These are phyloP conservation scores for Galium porrigens DNA, from an alignment of 305 asterid species.

Conservation along the genomic window DNA sequence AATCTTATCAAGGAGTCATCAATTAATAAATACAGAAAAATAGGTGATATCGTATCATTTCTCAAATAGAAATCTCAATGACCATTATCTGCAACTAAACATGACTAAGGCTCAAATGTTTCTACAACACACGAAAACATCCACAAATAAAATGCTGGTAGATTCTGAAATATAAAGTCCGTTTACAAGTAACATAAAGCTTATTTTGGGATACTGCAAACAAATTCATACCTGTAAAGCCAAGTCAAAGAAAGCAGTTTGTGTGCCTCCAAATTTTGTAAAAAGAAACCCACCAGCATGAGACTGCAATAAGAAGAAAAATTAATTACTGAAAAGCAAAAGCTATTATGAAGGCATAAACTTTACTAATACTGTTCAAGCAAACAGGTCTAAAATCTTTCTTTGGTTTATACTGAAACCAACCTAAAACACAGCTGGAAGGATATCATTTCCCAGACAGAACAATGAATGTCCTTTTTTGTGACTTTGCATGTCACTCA, in stretches of 20 bases:
- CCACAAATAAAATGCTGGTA: background rate
- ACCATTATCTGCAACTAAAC: background rate
- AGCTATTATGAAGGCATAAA: background rate
- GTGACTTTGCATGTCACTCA: background rate
- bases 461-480: background rate
- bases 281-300: constrained; percentile 33
- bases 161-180: background rate
- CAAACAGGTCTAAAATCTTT: constrained; percentile 1
- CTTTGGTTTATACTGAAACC: background rate
- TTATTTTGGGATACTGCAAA: background rate
- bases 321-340: background rate
- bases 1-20: background rate
- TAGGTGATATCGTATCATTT: background rate
- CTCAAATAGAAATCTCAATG: background rate
- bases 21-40: background rate
- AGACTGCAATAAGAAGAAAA: constrained; percentile 17
- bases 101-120: background rate
- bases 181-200: background rate
- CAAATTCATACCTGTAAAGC: constrained; percentile 30
- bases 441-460: background rate
- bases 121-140: background rate
- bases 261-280: constrained; percentile 32
- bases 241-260: constrained; percentile 35
- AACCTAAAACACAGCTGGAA: background rate
- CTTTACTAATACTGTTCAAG: background rate